Base-by-base conservation (phyloP, 129 eudicot species). In the Gnaphalium uliginosum region DNA sequence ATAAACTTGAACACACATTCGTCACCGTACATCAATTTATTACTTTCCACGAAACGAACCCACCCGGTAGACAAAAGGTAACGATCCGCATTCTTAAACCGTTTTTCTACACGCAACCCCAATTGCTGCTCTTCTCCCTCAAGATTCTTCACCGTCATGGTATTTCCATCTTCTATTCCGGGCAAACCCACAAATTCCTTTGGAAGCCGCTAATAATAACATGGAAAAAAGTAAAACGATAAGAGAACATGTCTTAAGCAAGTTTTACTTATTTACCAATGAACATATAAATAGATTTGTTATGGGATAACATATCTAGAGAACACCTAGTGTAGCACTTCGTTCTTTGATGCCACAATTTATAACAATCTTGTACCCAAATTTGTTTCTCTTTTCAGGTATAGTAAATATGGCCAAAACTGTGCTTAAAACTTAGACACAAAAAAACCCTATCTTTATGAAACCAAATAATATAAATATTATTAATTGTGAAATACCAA, bases 1-100 rank as follows among this genome's bases (percentile, higher is more conserved):
- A 79, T 33, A 13, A 21, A 72, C 73, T 65, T 79, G 8, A 79
- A 33, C 26, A 64, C 33, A 13, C 72, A 79, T 72, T 63, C 66
- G 13, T 79, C 82, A 33, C 82, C 82, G 13, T 32, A 32, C 0
- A 15, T 33, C 19, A 79, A 23, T 14, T 19, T 11, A 72, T 64
- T 72, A 25, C 24, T 17, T 71, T 24, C n/a, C 48, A 1, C 3
- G 25, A 79, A 79, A 24, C 8, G 5, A 4, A 0, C 0, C 82
- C 82, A 79, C 4, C 78, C 67, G 0, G 8, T 0, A 32, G 78
- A 72, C 50, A 79, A 18, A 65, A 7, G 5, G 43, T 79, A 29
- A 29, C 4, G 32, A 29, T 4, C 32, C n/a, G n/a, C 4, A 29
- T 29, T 29, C 41, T 4, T 8, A 63, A 10, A 27, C 13, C 1